These are phyloP conservation scores for Musa troglodytarum DNA, from an alignment of 176 grass and related monocot genomes.

Conservation along the genomic window DNA sequence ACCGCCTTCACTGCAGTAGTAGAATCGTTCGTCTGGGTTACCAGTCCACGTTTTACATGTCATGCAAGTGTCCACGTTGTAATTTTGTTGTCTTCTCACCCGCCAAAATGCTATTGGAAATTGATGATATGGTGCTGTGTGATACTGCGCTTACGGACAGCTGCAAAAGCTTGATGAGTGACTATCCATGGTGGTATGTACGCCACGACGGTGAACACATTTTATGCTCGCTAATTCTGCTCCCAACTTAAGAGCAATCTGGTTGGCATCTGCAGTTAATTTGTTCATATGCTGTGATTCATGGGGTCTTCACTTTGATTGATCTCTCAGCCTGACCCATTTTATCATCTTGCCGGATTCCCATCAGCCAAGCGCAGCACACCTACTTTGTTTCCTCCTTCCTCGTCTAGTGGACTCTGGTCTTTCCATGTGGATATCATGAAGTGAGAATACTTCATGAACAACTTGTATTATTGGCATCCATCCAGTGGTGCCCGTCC, in stretches of 20 bases:
- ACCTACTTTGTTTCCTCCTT: too few species aligned
- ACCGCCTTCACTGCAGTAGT: slow-evolving; percentile 1
- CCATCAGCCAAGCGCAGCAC: too few species aligned
- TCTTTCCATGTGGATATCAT: too few species aligned
- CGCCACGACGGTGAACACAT: background rate
- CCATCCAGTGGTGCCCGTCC: too few species aligned
- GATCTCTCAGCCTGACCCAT: too few species aligned
- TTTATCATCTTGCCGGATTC: too few species aligned
- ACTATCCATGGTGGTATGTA: background rate
- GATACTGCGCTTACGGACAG: background rate
- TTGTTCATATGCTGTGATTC: too few species aligned
- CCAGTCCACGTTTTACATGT: background rate
- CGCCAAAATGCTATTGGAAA: background rate
- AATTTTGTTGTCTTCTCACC: background rate
- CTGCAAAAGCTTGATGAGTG: background rate
- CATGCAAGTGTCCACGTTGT: background rate
- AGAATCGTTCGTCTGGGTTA: background rate
- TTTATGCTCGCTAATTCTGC: background rate
- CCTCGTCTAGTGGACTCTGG: too few species aligned
- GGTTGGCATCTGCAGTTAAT: too few species aligned
- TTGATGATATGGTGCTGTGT: background rate
- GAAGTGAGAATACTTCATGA: too few species aligned
- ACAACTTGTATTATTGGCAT: too few species aligned
- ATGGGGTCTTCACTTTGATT: too few species aligned
- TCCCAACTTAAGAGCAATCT: background rate